Evolutionary conservation across 1,284 basidiomycete species (phyloP).

Genomic region (Trichosporon faecale): DNA sequence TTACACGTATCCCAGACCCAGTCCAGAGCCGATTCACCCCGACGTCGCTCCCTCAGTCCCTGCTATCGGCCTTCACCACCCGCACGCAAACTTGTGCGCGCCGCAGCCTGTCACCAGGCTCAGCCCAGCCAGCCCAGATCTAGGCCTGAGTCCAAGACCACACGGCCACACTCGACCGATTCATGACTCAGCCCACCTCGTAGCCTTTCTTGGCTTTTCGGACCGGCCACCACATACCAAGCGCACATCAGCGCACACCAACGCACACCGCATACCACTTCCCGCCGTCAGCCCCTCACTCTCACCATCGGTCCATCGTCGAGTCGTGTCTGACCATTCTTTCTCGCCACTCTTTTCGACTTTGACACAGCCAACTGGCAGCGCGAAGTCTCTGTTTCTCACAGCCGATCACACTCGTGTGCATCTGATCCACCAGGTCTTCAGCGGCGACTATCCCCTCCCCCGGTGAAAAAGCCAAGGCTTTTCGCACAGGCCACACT

Average conservation of each 20-base stretch:
- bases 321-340: not conserved
- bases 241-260: not conserved
- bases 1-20: not conserved
- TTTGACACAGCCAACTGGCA: not conserved
- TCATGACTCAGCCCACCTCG: conserved; percentile 8
- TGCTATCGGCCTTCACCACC: conserved; percentile 3
- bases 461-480: not conserved
- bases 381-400: not conserved
- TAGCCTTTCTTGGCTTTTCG: conserved; percentile 7
- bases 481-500: not conserved
- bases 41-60: not conserved
- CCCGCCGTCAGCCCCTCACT: not conserved
- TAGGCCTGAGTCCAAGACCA: not conserved
- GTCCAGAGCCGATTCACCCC: not conserved
- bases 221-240: not conserved
- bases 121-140: not conserved
- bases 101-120: not conserved
- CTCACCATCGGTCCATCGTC: not conserved
- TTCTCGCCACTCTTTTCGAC: not conserved
- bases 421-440: not conserved
- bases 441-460: not conserved
- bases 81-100: not conserved
- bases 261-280: not conserved
- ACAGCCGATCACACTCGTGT: not conserved
- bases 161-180: not conserved